Evolutionary conservation across 352 stramenopile genomes (phyloP).

Genomic region (Phytophthora hibernalis): DNA sequence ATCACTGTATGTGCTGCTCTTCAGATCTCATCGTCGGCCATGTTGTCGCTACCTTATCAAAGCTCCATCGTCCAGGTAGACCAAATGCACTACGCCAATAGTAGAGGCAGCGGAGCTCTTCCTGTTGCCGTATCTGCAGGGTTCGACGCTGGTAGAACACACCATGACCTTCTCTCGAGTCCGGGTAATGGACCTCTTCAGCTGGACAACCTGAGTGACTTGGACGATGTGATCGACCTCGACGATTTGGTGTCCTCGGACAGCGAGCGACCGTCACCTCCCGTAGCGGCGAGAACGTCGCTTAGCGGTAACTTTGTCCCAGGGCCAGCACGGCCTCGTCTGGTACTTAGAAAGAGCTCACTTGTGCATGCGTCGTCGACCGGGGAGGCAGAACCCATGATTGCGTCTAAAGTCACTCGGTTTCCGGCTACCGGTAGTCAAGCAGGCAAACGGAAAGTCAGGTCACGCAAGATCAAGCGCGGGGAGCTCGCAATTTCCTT

Average conservation of each 20-base stretch:
- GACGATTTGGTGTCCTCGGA: slow-evolving; percentile 61
- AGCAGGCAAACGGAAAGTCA: slow-evolving; percentile 39
- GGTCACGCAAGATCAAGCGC: slow-evolving; percentile 44
- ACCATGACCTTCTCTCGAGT: slow-evolving; percentile 40
- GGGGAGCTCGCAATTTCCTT: slow-evolving; percentile 37
- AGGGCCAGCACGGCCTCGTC: slow-evolving; percentile 21
- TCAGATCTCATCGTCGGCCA: slow-evolving; percentile 18
- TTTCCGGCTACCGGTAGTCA: slow-evolving; percentile 9
- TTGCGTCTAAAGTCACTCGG: slow-evolving; percentile 13
- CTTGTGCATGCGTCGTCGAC: slow-evolving; percentile 8
- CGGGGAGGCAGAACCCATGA: slow-evolving; percentile 4
- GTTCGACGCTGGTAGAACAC: slow-evolving; percentile 21
- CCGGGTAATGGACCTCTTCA: slow-evolving; percentile 42
- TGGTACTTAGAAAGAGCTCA: slow-evolving; percentile 23
- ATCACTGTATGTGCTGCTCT: not conserved
- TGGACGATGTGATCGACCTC: slow-evolving; percentile 66
- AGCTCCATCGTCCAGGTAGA: slow-evolving; percentile 18
- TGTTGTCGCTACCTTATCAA: slow-evolving; percentile 19
- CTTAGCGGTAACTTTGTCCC: slow-evolving; percentile 35
- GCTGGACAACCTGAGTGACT: slow-evolving; percentile 59
- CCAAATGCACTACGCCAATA: slow-evolving; percentile 16
- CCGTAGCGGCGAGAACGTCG: slow-evolving; percentile 39
- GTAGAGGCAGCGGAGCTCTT: not conserved
- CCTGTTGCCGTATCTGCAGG: slow-evolving; percentile 5
- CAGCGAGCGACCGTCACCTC: slow-evolving; percentile 37